These are phyloP conservation scores for Colletotrichum spinosum DNA, from an alignment of 2,329 filamentous ascomycete species.

Conservation along the genomic window DNA sequence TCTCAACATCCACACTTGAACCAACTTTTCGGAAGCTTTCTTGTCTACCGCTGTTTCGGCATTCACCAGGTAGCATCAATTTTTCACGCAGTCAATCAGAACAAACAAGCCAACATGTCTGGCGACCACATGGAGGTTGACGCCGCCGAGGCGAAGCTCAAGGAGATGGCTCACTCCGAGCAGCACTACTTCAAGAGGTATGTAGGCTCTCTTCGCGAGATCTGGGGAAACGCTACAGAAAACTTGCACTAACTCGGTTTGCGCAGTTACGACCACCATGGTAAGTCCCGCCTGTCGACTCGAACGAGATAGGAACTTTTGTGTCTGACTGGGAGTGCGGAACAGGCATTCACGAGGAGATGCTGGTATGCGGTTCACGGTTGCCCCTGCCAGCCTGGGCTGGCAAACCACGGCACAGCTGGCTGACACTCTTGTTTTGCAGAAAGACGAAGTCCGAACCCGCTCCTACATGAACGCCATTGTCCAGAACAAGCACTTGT, in stretches of 20 bases:
- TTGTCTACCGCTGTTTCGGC: not conserved
- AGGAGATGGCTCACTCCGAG: constrained; percentile 89
- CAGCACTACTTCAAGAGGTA: constrained; percentile 99
- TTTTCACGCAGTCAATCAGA: constrained; percentile 7
- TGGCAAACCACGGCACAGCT: constrained; percentile 2
- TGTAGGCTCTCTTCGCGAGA: constrained; percentile 39
- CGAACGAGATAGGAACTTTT: constrained; percentile 27
- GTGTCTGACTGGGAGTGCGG: constrained; percentile 27
- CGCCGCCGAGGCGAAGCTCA: constrained; percentile 71
- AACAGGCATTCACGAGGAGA: constrained; percentile 94
- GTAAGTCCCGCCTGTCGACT: constrained; percentile 59
- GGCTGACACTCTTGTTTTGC: constrained; percentile 37
- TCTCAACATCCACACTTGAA: not conserved
- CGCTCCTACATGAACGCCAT: constrained; percentile 97
- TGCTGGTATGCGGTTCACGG: constrained; percentile 78
- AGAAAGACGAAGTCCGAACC: constrained; percentile 99
- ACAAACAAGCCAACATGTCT: constrained; percentile 48
- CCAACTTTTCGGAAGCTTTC: not conserved
- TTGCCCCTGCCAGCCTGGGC: constrained; percentile 22
- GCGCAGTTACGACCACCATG: constrained; percentile 95
- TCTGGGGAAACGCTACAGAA: not conserved
- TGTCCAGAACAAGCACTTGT: constrained; percentile 94
- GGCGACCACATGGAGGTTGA: constrained; percentile 69
- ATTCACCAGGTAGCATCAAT: not conserved
- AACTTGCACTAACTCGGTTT: constrained; percentile 37